Percentiles rank a stretch among this genome's conserved stretches.
phyloP scores from a whole-genome alignment of 805 yeast genomes.

The Teunomyces stri region DNA sequence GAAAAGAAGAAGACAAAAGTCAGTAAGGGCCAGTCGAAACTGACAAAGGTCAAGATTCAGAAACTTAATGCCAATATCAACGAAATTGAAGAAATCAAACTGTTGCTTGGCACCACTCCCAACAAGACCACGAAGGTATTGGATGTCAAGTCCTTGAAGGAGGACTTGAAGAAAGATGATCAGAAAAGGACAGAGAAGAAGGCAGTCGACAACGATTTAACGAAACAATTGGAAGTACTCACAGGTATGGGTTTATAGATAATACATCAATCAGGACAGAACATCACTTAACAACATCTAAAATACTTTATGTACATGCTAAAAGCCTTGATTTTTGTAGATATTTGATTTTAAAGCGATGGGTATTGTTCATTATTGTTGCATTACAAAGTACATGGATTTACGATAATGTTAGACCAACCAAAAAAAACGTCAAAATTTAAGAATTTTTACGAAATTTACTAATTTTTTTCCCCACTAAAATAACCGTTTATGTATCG shows the following conservation, averaged over 20 bases:
- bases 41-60: constrained; percentile 16
- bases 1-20: neutral
- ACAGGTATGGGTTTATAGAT: constrained; percentile 39
- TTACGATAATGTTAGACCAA: neutral
- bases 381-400: no score
- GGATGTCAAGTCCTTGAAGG: constrained; percentile 30
- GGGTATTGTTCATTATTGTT: no score
- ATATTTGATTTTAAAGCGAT: no score
- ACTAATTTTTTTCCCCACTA: neutral
- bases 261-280: neutral
- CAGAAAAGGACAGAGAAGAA: constrained; percentile 25
- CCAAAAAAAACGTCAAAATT: neutral
- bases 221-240: constrained; percentile 46
- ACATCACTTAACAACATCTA: no score
- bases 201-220: constrained; percentile 40
- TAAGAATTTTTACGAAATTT: neutral
- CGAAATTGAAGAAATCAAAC: constrained; percentile 20
- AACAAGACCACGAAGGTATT: constrained; percentile 24
- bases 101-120: constrained; percentile 12
- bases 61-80: constrained; percentile 30
- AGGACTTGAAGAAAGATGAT: constrained; percentile 41
- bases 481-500: neutral
- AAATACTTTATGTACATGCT: no score
- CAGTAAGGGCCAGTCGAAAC: constrained; percentile 11
- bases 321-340: no score